These are phyloP conservation scores for Alternaria consortialis DNA, from an alignment of 2,329 filamentous ascomycete genomes.

Conservation along the genomic window DNA sequence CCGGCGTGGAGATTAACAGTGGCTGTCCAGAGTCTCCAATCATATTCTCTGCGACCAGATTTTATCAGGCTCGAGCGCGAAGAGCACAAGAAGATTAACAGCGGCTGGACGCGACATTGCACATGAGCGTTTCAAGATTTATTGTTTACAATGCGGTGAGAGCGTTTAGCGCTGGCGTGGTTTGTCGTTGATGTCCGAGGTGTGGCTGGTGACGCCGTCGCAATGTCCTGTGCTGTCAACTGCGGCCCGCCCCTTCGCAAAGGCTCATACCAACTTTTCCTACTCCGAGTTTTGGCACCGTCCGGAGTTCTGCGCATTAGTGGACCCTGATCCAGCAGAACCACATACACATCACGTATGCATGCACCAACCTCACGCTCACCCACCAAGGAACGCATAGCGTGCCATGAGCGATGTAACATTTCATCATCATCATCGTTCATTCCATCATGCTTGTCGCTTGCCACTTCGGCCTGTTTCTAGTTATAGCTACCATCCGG, in stretches of 20 bases:
- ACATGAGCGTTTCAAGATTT: not conserved
- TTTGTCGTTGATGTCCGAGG: too few species aligned
- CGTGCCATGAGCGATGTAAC: not conserved
- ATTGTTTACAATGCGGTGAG: not conserved
- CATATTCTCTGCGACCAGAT: not conserved
- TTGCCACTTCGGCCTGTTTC: not conserved
- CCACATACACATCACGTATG: slow-evolving; percentile 2
- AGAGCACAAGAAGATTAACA: not conserved
- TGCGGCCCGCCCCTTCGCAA: not conserved
- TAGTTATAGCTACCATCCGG: not conserved
- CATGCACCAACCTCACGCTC: slow-evolving; percentile 1
- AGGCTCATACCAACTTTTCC: not conserved
- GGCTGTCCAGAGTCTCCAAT: not conserved
- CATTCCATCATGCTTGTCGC: not conserved
- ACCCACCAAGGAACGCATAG: not conserved
- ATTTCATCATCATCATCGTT: not conserved
- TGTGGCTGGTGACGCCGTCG: slow-evolving; percentile 10
- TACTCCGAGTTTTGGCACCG: not conserved
- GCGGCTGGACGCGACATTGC: not conserved
- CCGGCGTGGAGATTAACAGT: not conserved
- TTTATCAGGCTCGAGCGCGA: too few species aligned
- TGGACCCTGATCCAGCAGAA: not conserved
- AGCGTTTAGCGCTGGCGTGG: not conserved
- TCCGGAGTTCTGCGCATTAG: not conserved
- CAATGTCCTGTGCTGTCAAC: not conserved